A percentile compares a stretch with the other conserved stretches of the same genome.
phyloP scores from a whole-genome alignment of 495 filamentous ascomycete genomes.

The Neurospora pannonica region DNA sequence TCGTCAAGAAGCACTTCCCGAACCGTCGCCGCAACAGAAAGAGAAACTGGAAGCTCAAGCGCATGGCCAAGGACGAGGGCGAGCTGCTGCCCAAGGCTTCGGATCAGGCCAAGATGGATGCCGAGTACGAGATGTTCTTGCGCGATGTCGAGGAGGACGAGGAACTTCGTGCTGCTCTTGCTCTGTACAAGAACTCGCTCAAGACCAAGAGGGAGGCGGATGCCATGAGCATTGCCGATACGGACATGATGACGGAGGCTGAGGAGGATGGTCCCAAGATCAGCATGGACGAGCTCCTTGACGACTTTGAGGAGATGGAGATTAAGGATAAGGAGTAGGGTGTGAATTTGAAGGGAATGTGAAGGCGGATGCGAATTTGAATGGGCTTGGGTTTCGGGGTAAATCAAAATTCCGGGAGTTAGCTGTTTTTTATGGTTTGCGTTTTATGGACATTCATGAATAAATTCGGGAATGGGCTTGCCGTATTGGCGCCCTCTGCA shows the following conservation, averaged over 20 bases:
- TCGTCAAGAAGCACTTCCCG: constrained; percentile 93
- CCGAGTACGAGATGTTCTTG: constrained; percentile 95
- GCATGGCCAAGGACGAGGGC: constrained; percentile 81
- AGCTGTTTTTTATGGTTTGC: not conserved
- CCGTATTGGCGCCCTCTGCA: not conserved
- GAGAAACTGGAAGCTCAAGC: constrained; percentile 86
- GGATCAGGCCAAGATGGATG: constrained; percentile 75
- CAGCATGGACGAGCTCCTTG: constrained; percentile 73
- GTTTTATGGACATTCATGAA: not conserved
- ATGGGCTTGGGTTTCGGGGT: not conserved
- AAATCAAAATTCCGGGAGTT: not conserved
- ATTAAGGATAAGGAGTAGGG: constrained; percentile 42
- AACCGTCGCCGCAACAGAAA: constrained; percentile 72
- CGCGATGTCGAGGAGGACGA: constrained; percentile 92
- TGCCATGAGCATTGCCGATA: constrained; percentile 52
- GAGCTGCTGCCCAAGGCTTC: constrained; percentile 68
- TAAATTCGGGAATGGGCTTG: not conserved
- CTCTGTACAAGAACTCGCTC: constrained; percentile 65
- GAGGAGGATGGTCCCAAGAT: constrained; percentile 69
- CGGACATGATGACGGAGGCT: constrained; percentile 56
- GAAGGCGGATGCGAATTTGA: not conserved
- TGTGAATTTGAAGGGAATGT: not conserved
- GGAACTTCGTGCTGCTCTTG: constrained; percentile 73
- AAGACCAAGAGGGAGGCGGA: constrained; percentile 32
- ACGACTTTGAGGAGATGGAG: constrained; percentile 78